A percentile compares a stretch with the other conserved stretches of the same genome.
Conservation (phyloP, 2,329 filamentous ascomycete species). For the Parastagonospora avenae region DNA sequence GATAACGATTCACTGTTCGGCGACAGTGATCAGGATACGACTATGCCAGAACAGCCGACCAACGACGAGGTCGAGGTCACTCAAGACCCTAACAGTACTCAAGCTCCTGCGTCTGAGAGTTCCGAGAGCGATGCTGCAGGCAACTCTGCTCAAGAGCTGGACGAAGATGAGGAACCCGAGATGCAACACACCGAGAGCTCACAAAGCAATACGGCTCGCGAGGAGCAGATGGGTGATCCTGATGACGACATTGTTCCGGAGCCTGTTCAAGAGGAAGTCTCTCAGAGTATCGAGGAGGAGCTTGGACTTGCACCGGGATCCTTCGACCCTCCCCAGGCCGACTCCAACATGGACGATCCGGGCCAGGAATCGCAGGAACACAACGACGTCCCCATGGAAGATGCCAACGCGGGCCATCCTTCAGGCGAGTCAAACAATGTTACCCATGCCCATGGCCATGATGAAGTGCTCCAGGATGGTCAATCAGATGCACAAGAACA, state of each 20-base stretch:
- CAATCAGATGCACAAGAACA: background rate
- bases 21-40: background rate
- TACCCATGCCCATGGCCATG: background rate
- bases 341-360: background rate
- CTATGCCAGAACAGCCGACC: no score
- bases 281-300: conserved; percentile 4
- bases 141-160: background rate
- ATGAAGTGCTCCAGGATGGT: background rate
- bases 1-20: no score
- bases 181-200: background rate
- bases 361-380: conserved; percentile 1
- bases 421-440: background rate
- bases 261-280: background rate
- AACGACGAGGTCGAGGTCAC: background rate
- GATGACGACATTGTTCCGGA: background rate
- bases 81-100: background rate
- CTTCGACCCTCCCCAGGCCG: background rate
- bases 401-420: background rate
- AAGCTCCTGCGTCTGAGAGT: background rate
- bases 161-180: background rate
- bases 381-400: background rate
- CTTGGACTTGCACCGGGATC: background rate
- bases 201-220: background rate
- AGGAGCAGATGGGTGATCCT: no score
- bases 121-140: no score